A percentile compares a stretch with the other conserved stretches of the same genome.
Conservation (phyloP, 208 protist genomes). For the Wallacemonas sp. region DNA sequence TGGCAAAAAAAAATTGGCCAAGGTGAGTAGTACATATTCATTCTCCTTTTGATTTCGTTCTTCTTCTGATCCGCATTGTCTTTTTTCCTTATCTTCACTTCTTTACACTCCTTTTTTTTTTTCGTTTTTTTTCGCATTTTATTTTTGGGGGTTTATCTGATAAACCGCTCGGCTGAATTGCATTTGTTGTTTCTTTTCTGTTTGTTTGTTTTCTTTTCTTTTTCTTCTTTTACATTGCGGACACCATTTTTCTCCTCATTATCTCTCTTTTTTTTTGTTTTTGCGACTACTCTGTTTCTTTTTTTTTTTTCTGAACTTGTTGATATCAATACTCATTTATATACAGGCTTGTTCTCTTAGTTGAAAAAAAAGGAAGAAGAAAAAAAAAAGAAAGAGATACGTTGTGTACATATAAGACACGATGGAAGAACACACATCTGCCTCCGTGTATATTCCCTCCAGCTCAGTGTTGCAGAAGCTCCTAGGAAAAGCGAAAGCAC, state of each 20-base stretch:
- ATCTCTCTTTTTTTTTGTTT: slow-evolving; percentile 17
- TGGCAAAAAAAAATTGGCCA: no score
- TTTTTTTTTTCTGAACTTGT: slow-evolving; percentile 10
- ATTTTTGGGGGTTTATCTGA: no score
- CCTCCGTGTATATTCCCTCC: slow-evolving; percentile 33
- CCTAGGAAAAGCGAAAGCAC: slow-evolving; percentile 5
- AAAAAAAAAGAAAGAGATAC: no score
- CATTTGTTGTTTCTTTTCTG: slow-evolving; percentile 7
- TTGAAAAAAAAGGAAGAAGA: no score
- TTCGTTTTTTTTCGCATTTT: slow-evolving; percentile 13
- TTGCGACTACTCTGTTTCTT: neutral
- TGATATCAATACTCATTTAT: no score
- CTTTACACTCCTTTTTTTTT: slow-evolving; percentile 20
- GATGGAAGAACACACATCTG: slow-evolving; percentile 41
- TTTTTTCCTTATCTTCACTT: slow-evolving; percentile 3
- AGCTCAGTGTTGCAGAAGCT: slow-evolving; percentile 30
- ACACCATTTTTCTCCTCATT: slow-evolving; percentile 9
- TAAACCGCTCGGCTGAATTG: no score
- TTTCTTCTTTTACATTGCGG: neutral
- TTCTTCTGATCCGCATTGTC: neutral
- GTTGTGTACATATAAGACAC: slow-evolving; percentile 12
- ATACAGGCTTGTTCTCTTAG: no score
- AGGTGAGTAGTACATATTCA: no score
- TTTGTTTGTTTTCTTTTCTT: slow-evolving; percentile 18
- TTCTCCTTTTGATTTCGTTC: slow-evolving; percentile 12